Conservation (phyloP, 2,329 filamentous ascomycete genomes). For the Emericellopsis atlantica region DNA sequence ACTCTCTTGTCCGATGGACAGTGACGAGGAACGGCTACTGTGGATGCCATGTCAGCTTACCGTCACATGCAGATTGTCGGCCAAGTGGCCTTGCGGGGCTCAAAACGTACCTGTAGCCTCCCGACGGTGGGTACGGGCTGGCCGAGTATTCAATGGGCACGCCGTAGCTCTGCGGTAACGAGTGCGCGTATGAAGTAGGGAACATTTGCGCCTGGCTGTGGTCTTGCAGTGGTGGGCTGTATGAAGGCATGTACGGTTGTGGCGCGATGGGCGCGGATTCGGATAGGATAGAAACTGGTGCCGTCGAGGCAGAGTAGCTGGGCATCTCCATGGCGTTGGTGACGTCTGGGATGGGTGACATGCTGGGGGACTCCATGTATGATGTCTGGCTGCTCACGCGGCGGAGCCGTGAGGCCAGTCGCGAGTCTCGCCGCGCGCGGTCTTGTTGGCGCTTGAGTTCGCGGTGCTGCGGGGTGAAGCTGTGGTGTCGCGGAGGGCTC, state of each 20-base stretch:
- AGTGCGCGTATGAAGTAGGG: slow-evolving; percentile 18
- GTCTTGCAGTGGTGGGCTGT: slow-evolving; percentile 34
- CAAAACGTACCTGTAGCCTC: slow-evolving; percentile 25
- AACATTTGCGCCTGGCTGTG: slow-evolving; percentile 22
- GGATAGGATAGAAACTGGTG: slow-evolving; percentile 36
- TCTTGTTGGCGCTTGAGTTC: slow-evolving; percentile 50
- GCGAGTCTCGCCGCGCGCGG: slow-evolving; percentile 44
- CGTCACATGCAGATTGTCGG: slow-evolving; percentile 2
- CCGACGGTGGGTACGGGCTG: slow-evolving; percentile 17
- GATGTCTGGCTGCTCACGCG: slow-evolving; percentile 34
- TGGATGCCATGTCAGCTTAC: slow-evolving; percentile 7
- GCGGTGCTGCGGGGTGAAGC: slow-evolving; percentile 45
- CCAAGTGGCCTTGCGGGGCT: background rate
- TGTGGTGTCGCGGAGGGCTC: slow-evolving; percentile 38
- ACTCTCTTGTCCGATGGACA: slow-evolving; percentile 23
- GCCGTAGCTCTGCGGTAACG: slow-evolving; percentile 24
- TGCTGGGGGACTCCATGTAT: slow-evolving; percentile 22
- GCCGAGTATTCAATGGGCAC: slow-evolving; percentile 30
- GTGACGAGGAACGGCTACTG: slow-evolving; percentile 22
- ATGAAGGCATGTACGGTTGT: slow-evolving; percentile 34
- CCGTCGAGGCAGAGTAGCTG: slow-evolving; percentile 36
- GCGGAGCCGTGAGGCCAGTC: slow-evolving; percentile 35
- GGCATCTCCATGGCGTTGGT: slow-evolving; percentile 29
- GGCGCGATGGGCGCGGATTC: slow-evolving; percentile 32
- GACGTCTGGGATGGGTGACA: slow-evolving; percentile 22